Evolutionary conservation across 257 asterid species (phyloP).

Genomic region (Handroanthus guayacan): DNA sequence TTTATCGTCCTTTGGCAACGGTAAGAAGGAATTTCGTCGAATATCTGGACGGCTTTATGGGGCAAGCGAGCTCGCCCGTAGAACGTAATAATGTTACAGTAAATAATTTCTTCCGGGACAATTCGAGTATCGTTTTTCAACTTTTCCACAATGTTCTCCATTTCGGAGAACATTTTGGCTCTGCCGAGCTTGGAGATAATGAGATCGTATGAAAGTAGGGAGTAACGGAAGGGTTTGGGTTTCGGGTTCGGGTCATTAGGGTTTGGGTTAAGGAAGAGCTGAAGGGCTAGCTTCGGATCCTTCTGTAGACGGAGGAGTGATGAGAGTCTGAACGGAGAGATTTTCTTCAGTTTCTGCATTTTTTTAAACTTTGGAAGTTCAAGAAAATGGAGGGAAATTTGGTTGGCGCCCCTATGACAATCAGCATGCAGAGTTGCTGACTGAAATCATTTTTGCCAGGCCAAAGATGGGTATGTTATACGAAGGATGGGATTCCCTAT

Average conservation of each 20-base stretch:
- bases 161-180: slow-evolving; percentile 70
- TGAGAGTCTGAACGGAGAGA: slow-evolving; percentile 76
- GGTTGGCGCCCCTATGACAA: neutral
- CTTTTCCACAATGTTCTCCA: slow-evolving; percentile 62
- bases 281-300: slow-evolving; percentile 68
- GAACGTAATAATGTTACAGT: slow-evolving; percentile 66
- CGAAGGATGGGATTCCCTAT: too few species aligned
- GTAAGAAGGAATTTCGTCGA: slow-evolving; percentile 62
- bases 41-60: slow-evolving; percentile 57
- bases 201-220: slow-evolving; percentile 75
- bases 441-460: too few species aligned
- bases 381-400: slow-evolving; percentile 14
- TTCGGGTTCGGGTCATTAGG: slow-evolving; percentile 43
- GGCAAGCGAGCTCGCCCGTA: slow-evolving; percentile 72
- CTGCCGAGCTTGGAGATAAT: slow-evolving; percentile 80
- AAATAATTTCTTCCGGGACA: slow-evolving; percentile 62
- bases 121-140: slow-evolving; percentile 58
- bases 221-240: slow-evolving; percentile 65
- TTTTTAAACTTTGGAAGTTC: neutral
- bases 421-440: neutral
- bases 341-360: slow-evolving; percentile 58
- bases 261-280: slow-evolving; percentile 77
- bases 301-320: slow-evolving; percentile 76
- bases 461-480: too few species aligned
- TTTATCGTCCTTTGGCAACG: slow-evolving; percentile 68